Evolutionary conservation across 2,329 filamentous ascomycete species (phyloP).

Genomic region (Coniochaeta hoffmannii): DNA sequence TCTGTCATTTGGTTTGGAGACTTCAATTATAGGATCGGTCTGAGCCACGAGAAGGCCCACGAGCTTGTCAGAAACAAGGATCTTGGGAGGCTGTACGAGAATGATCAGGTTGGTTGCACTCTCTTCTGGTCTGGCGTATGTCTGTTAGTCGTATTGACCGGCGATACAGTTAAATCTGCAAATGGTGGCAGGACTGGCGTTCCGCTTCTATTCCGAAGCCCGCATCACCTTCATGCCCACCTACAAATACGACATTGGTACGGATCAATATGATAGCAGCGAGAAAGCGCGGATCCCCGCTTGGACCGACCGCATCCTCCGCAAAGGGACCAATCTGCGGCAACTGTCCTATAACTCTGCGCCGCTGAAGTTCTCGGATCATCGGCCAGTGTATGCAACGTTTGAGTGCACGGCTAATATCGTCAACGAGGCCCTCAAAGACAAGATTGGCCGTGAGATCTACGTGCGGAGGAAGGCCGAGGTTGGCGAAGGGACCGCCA

Average conservation of each 20-base stretch:
- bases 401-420: conserved; percentile 81
- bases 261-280: conserved; percentile 80
- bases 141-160: not conserved
- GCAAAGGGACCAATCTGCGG: conserved; percentile 74
- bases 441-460: conserved; percentile 64
- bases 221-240: conserved; percentile 85
- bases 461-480: conserved; percentile 64
- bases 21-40: conserved; percentile 95
- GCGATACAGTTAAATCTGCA: conserved; percentile 70
- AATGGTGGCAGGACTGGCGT: conserved; percentile 87
- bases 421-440: conserved; percentile 66
- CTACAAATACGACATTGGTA: conserved; percentile 90
- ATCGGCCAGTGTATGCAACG: conserved; percentile 86
- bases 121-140: not conserved
- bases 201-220: conserved; percentile 87
- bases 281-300: conserved; percentile 93
- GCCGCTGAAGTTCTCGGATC: conserved; percentile 83
- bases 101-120: conserved; percentile 64
- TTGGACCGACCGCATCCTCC: conserved; percentile 91
- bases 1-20: conserved; percentile 92
- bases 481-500: conserved; percentile 56
- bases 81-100: conserved; percentile 75
- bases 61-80: conserved; percentile 65
- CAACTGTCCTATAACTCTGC: conserved; percentile 80
- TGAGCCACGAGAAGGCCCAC: conserved; percentile 70